Conservation (phyloP, 2,329 filamentous ascomycete species). For the Triangularia verruculosa region DNA sequence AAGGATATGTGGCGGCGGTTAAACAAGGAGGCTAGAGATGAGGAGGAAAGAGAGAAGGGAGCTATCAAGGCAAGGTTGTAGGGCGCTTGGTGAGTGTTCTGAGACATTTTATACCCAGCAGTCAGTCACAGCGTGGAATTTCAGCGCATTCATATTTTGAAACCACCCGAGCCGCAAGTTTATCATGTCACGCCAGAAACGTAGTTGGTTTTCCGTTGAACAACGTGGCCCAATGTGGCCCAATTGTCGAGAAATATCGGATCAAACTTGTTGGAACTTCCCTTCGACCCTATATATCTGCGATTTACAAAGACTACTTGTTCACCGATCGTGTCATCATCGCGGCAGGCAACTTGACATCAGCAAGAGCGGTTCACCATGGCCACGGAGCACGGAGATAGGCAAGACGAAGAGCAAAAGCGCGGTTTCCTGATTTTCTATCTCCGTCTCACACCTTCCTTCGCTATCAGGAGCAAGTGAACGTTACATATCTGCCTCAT, state of each 20-base stretch:
- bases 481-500: background rate
- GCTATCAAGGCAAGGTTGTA: constrained; percentile 2
- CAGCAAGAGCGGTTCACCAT: background rate
- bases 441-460: background rate
- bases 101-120: background rate
- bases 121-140: background rate
- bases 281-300: background rate
- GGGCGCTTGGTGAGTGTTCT: background rate
- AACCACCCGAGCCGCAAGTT: background rate
- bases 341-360: no score
- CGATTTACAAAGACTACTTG: background rate
- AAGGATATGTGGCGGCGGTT: constrained; percentile 56
- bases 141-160: background rate
- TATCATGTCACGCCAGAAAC: background rate
- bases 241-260: background rate
- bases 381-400: background rate
- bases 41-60: background rate
- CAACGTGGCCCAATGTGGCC: background rate
- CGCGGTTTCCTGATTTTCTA: background rate
- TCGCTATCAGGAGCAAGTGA: background rate
- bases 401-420: background rate
- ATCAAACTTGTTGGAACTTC: background rate
- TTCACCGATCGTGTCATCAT: background rate
- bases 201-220: background rate
- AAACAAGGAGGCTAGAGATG: constrained; percentile 36